Evolutionary conservation across 331 rosid genomes (phyloP), one percentile per base, ranked within the genome.

Genomic region (Pyracantha coccinea): DNA sequence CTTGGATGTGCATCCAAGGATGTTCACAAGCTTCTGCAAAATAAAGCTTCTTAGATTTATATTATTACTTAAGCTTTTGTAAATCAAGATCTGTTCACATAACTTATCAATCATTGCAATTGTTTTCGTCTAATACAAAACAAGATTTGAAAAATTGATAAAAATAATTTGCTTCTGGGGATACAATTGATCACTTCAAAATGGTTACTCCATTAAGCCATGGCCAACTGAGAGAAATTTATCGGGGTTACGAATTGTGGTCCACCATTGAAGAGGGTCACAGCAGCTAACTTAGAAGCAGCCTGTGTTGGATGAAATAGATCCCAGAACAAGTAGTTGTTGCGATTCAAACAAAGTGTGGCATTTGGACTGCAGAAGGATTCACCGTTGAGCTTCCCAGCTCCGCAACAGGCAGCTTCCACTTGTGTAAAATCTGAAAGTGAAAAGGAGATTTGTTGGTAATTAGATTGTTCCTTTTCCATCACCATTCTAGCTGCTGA

Each of bases 261-360:
- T 16, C 61, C 61, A 45, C 81, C 73, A 9, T 20, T 0, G 54
- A 14, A 72, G 38, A 81, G 75, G 59, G 75, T 72, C 0, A 33
- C 12, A 27, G 79, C 82, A 8, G 79, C 85, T n/a, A 81, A 50
- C 44, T 68, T 25, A 27, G 79, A 72, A 47, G 76, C 82, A 20
- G 72, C 78, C 68, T 52, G 72, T 50, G 76, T 47, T 32, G 69
- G 82, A 50, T 72, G 85, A 28, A 72, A 81, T n/a, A 52, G 66
- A 77, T 81, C 82, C 85, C 76, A 81, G 76, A 81, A 72, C 66
- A 72, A 53, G 47, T 66, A 60, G 0, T 68, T 17, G 4, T 81
- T 0, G 1, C 63, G 76, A 24, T 76, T 61, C 23, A 2, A 2
- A 27, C 79, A 81, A 15, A 81, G 76, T 0, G 52, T 73, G 61